These are phyloP conservation scores for Septoria linicola DNA, from an alignment of 2,329 filamentous ascomycete genomes.

Conservation along the genomic window DNA sequence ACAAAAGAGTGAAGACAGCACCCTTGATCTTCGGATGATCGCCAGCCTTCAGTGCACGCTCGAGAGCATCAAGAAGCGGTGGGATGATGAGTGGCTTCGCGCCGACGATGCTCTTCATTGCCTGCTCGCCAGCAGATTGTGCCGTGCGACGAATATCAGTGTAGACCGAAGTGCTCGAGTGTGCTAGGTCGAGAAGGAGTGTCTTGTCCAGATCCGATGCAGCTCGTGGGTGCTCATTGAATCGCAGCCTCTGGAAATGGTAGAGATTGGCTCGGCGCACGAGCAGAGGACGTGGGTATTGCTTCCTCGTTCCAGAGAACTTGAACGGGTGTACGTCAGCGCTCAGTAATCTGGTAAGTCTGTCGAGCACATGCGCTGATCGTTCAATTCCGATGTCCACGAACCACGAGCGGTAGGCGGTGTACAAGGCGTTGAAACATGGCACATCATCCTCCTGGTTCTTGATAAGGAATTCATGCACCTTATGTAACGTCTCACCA, in stretches of 20 bases:
- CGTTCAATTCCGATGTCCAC: conserved; percentile 95
- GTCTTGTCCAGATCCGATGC: conserved; percentile 88
- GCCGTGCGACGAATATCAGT: conserved; percentile 94
- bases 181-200: conserved; percentile 79
- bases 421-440: conserved; percentile 90
- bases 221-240: conserved; percentile 83
- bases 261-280: conserved; percentile 93
- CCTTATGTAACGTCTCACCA: conserved; percentile 75
- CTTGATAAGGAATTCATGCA: conserved; percentile 77
- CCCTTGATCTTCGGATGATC: conserved; percentile 95
- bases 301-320: conserved; percentile 85
- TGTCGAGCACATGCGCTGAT: conserved; percentile 87
- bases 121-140: conserved; percentile 88
- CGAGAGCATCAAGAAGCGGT: conserved; percentile 74
- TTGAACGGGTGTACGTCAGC: conserved; percentile 91
- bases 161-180: conserved; percentile 87
- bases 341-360: conserved; percentile 78
- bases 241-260: conserved; percentile 87
- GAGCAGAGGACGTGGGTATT: conserved; percentile 88
- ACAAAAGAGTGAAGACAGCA: conserved; percentile 84
- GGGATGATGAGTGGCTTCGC: conserved; percentile 87
- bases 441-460: conserved; percentile 94
- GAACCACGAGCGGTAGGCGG: conserved; percentile 93
- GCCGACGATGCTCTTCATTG: conserved; percentile 85
- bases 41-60: conserved; percentile 71